phyloP scores from a whole-genome alignment of 768 basidiomycete species.

The Daedalea quercina region DNA sequence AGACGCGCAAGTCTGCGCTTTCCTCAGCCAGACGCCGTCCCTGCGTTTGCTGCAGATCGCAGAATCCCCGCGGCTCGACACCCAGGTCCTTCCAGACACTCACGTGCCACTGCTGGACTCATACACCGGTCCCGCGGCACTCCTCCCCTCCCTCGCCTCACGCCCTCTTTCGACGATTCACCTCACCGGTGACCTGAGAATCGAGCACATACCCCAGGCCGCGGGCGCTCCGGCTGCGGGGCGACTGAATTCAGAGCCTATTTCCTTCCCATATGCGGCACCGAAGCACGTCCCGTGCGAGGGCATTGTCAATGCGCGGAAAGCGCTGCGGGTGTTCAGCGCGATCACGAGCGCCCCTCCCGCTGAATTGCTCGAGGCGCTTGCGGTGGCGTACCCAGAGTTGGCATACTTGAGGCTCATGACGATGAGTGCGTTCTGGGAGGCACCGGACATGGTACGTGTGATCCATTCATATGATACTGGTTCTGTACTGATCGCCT shows the following conservation, averaged over 20 bases:
- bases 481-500: not conserved
- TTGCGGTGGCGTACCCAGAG: constrained; percentile 50
- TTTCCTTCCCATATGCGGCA: not conserved
- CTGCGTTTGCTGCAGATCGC: constrained; percentile 56
- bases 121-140: constrained; percentile 54
- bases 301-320: constrained; percentile 2
- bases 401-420: constrained; percentile 65
- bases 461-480: not conserved
- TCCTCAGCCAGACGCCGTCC: constrained; percentile 48
- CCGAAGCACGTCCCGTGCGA: constrained; percentile 1
- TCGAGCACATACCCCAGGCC: constrained; percentile 45
- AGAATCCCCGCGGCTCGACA: constrained; percentile 17
- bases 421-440: constrained; percentile 28
- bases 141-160: constrained; percentile 55
- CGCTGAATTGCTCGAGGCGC: constrained; percentile 46
- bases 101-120: constrained; percentile 41
- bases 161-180: constrained; percentile 61
- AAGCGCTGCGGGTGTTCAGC: constrained; percentile 47
- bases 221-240: constrained; percentile 14
- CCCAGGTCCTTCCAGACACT: constrained; percentile 21
- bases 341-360: constrained; percentile 55
- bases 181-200: constrained; percentile 53
- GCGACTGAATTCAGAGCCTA: constrained; percentile 1
- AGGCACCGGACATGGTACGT: constrained; percentile 27
- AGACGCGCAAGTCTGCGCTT: constrained; percentile 49